Conservation (phyloP, 2,329 filamentous ascomycete genomes). For the Aspergillus latus region DNA sequence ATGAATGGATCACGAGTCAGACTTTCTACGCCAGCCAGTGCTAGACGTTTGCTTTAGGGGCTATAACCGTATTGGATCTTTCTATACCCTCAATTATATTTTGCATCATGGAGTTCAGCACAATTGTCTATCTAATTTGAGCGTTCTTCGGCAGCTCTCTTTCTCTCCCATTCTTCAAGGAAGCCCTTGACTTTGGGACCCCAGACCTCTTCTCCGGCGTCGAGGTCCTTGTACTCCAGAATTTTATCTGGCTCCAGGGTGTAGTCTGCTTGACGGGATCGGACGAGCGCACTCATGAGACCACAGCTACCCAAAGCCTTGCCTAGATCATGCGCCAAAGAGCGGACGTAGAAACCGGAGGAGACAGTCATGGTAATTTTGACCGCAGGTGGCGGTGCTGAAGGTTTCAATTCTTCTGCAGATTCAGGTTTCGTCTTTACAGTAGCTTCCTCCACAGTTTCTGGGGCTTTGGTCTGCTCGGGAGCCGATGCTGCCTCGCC, state of each 20-base stretch:
- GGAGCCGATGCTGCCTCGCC: conserved; percentile 24
- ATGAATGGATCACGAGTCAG: conserved; percentile 10
- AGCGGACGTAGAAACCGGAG: conserved; percentile 95
- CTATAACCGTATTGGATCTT: background rate
- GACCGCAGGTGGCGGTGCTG: conserved; percentile 63
- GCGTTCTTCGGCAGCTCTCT: conserved; percentile 31
- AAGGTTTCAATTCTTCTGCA: conserved; percentile 7
- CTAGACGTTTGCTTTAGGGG: background rate
- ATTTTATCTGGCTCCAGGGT: conserved; percentile 68
- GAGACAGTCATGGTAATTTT: conserved; percentile 88
- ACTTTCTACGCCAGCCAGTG: background rate
- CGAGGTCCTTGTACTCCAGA: conserved; percentile 74
- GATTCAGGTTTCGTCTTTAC: conserved; percentile 4
- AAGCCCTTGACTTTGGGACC: conserved; percentile 67
- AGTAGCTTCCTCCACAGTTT: background rate
- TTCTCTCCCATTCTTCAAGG: conserved; percentile 54
- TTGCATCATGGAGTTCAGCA: background rate
- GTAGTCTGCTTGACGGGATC: conserved; percentile 80
- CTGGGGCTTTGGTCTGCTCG: conserved; percentile 14
- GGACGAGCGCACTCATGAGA: conserved; percentile 80
- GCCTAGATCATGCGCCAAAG: conserved; percentile 88
- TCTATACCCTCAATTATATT: background rate
- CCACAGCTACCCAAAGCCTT: conserved; percentile 76
- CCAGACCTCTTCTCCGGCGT: conserved; percentile 77
- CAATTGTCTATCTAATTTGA: conserved; percentile 6